Conservation (phyloP, 2,329 filamentous ascomycete species). For the Colletotrichum chrysophilum region DNA sequence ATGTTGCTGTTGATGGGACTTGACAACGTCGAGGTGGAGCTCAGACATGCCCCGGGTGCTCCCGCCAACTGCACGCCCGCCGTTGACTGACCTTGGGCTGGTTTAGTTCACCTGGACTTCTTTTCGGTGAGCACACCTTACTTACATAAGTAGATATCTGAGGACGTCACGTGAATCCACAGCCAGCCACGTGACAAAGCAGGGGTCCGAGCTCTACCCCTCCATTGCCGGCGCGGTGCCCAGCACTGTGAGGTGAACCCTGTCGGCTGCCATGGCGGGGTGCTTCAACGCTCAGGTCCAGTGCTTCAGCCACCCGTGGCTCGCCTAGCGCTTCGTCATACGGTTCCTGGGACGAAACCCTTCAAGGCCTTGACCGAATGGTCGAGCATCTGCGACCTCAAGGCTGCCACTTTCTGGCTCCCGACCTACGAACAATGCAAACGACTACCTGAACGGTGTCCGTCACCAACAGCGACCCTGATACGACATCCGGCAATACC, state of each 20-base stretch:
- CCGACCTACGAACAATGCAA: conserved; percentile 2
- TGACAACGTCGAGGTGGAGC: neutral
- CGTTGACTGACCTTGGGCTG: neutral
- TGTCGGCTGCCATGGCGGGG: conserved; percentile 12
- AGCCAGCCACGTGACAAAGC: neutral
- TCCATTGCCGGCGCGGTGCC: neutral
- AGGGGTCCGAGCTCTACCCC: conserved; percentile 11
- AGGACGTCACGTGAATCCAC: neutral
- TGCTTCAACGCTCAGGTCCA: neutral
- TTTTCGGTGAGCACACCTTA: neutral
- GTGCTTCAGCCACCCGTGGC: conserved; percentile 19
- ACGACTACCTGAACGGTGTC: conserved; percentile 2
- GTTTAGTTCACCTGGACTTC: neutral
- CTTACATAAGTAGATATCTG: neutral
- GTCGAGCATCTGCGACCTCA: neutral
- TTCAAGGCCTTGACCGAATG: conserved; percentile 7
- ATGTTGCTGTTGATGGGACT: neutral
- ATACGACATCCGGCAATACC: neutral
- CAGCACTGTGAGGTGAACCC: conserved; percentile 4
- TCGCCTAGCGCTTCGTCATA: conserved; percentile 20
- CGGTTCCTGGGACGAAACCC: conserved; percentile 14
- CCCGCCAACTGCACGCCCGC: neutral
- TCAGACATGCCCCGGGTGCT: neutral
- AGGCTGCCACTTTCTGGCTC: conserved; percentile 15
- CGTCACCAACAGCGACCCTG: neutral